Evolutionary conservation across 108 stramenopile species (phyloP).

Genomic region (Bacterosira constricta): DNA sequence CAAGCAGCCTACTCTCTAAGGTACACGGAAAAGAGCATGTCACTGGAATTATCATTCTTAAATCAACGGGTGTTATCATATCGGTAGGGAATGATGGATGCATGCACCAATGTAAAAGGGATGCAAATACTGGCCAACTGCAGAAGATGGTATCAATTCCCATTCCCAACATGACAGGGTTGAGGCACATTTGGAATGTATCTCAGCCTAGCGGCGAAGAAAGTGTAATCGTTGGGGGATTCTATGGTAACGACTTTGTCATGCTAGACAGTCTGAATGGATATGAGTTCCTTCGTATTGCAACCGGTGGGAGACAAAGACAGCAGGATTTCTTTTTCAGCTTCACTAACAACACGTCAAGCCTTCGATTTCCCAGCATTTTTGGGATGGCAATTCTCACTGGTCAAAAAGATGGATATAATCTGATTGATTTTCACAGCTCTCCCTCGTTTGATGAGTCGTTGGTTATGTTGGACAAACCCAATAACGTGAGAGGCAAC

Average conservation of each 20-base stretch:
- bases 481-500: neutral
- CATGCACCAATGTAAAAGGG: conserved; percentile 43
- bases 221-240: conserved; percentile 59
- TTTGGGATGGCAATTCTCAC: conserved; percentile 43
- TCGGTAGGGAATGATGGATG: conserved; percentile 84
- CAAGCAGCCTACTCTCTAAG: conserved; percentile 18
- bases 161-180: conserved; percentile 31
- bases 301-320: conserved; percentile 75
- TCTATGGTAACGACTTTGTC: conserved; percentile 68
- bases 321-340: conserved; percentile 30
- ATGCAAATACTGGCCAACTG: conserved; percentile 16
- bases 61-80: conserved; percentile 34
- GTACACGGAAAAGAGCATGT: conserved; percentile 80
- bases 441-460: conserved; percentile 6
- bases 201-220: conserved; percentile 11
- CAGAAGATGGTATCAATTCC: conserved; percentile 33
- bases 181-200: conserved; percentile 52
- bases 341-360: neutral
- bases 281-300: conserved; percentile 59
- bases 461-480: neutral
- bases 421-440: conserved; percentile 35
- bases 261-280: conserved; percentile 58
- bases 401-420: conserved; percentile 45
- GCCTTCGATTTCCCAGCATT: neutral
- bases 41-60: conserved; percentile 47